Evolutionary conservation across 805 yeast species (phyloP), one percentile per base, ranked within the genome.

Genomic region (Jamesozyma piceae): DNA sequence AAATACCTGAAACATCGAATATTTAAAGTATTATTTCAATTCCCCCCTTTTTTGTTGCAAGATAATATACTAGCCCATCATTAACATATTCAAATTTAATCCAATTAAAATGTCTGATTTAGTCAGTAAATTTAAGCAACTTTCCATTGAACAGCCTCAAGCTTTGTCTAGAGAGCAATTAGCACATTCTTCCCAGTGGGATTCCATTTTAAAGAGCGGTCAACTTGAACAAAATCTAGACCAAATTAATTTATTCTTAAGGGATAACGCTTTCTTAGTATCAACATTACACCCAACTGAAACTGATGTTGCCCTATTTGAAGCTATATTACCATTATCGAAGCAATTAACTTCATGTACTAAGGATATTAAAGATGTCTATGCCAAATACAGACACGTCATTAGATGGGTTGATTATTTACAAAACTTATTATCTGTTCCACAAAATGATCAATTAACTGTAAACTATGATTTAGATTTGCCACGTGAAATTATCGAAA

Each of bases 361-460:
- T 11, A 62, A 63, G 45, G 65, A 60, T 43, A 52, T 60, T 37
- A 53, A 61, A 36, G 78, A 75, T 29, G 75, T 79, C 33, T 65
- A 79, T 50, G 78, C 80, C 38, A 64, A 72, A 38, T 69, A 71
- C 62, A 83, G 97, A 74, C 97, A 90, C 65, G 71, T 90, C 45
- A 66, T 87, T 47, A 82, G 98, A 74, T 92, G 97, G 97, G 76
- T 78, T 20, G 97, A 89, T 55, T 75, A 85, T 53, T 66, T 92
- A 46, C 97, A 92, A 68, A 76, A 80, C 57, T 67, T 79, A 28
- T 63, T 77, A 49, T 71, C 74, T 38, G 71, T 71, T 14, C 75
- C 80, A 28, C 72, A 76, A 41, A 73, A 66, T 45, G 71, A 63
- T n/a, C 74, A 75, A 39, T 70, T 77, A 53, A 58, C 84, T 48